Conservation (phyloP, 2,329 filamentous ascomycete genomes). For the Mycogone perniciosa region DNA sequence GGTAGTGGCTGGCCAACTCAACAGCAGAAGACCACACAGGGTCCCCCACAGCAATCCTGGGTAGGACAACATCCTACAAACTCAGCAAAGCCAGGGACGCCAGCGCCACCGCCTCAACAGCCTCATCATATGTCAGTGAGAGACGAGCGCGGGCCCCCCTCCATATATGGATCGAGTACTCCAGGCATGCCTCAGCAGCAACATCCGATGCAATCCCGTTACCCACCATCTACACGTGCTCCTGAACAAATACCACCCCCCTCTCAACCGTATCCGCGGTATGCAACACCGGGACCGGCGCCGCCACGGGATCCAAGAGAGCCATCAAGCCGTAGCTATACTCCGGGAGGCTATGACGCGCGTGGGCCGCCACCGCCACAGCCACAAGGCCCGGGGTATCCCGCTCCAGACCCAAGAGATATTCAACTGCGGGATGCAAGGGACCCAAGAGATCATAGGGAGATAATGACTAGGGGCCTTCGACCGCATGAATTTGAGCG, state of each 20-base stretch:
- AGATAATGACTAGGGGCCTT: constrained; percentile 37
- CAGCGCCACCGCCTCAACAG: constrained; percentile 25
- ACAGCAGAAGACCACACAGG: constrained; percentile 27
- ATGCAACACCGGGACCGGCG: constrained; percentile 37
- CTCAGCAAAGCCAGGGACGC: constrained; percentile 29
- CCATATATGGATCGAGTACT: constrained; percentile 28
- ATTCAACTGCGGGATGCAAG: constrained; percentile 30
- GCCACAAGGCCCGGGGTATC: constrained; percentile 24
- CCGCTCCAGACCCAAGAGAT: constrained; percentile 27
- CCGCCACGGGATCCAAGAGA: constrained; percentile 37
- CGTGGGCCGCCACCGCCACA: constrained; percentile 33
- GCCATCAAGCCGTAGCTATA: constrained; percentile 39
- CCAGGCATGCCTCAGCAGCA: constrained; percentile 20
- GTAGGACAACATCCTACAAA: constrained; percentile 24
- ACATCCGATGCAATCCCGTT: constrained; percentile 34
- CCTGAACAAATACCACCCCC: constrained; percentile 36
- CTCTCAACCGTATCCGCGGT: constrained; percentile 37
- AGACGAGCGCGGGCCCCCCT: constrained; percentile 31
- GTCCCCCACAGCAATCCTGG: constrained; percentile 31
- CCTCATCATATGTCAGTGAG: constrained; percentile 30
- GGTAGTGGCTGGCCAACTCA: constrained; percentile 25
- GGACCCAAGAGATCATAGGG: constrained; percentile 33
- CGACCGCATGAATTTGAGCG: constrained; percentile 42
- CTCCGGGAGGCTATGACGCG: constrained; percentile 38
- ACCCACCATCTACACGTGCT: constrained; percentile 34